A percentile compares a stretch with the other conserved stretches of the same genome.
Conservation (phyloP, 805 yeast species). For the Candida sonorensis region DNA sequence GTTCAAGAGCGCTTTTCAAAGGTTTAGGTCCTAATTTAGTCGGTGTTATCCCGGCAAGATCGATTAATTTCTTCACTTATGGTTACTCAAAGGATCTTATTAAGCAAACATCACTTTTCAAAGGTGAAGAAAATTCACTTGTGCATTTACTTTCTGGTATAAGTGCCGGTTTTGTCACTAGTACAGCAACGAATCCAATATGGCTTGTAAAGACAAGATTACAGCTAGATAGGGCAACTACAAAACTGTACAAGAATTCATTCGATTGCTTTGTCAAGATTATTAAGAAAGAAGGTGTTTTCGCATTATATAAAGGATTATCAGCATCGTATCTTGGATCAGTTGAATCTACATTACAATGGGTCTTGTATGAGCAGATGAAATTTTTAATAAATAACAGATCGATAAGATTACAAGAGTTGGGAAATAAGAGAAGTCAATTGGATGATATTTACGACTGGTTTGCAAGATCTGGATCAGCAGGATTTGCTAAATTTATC, state of each 20-base stretch:
- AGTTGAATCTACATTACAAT: conserved; percentile 85
- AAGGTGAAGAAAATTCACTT: conserved; percentile 75
- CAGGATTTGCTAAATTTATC: conserved; percentile 90
- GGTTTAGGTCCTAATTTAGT: conserved; percentile 96
- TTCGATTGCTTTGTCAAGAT: conserved; percentile 76
- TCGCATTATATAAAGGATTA: conserved; percentile 81
- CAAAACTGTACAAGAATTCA: conserved; percentile 69
- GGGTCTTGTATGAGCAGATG: conserved; percentile 97
- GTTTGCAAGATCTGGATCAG: conserved; percentile 95
- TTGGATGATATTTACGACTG: conserved; percentile 73
- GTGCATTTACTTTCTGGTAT: conserved; percentile 84
- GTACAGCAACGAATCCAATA: conserved; percentile 95
- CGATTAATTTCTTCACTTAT: conserved; percentile 93
- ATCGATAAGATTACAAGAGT: conserved; percentile 30
- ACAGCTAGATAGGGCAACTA: conserved; percentile 72
- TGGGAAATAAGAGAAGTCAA: conserved; percentile 32
- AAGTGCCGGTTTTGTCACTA: conserved; percentile 87
- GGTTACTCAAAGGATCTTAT: conserved; percentile 84
- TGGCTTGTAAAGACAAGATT: conserved; percentile 95
- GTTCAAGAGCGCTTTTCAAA: conserved; percentile 78
- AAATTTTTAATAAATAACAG: conserved; percentile 54
- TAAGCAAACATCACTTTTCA: conserved; percentile 50
- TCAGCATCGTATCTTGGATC: conserved; percentile 94
- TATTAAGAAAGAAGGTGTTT: conserved; percentile 67
- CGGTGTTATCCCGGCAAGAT: conserved; percentile 97